Evolutionary conservation across 129 eudicot genomes (phyloP).

Genomic region (Apium graveolens): DNA sequence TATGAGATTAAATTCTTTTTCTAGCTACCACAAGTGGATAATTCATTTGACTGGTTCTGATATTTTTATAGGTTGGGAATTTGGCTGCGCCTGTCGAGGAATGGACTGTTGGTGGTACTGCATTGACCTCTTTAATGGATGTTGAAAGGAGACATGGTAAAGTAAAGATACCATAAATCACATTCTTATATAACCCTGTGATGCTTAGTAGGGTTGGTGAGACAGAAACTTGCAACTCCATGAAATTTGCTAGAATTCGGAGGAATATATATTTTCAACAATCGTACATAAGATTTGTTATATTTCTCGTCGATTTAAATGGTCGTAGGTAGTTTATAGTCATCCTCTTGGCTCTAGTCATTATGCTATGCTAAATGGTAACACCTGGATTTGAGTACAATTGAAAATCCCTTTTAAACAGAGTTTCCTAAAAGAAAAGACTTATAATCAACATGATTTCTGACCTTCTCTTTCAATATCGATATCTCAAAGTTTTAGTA

Average conservation of each 20-base stretch:
- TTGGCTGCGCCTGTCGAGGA: slow-evolving; percentile 94
- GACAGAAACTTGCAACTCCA: background rate
- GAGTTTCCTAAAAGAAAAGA: no score
- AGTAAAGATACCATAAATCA: slow-evolving; percentile 22
- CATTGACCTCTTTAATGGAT: slow-evolving; percentile 89
- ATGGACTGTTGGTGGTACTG: slow-evolving; percentile 99
- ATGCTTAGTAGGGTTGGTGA: background rate
- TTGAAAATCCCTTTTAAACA: no score
- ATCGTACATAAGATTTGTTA: no score
- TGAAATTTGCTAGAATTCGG: background rate
- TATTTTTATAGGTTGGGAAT: slow-evolving; percentile 61
- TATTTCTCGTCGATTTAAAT: no score
- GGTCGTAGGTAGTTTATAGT: no score
- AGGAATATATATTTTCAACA: no score
- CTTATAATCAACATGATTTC: no score
- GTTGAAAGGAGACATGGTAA: slow-evolving; percentile 99
- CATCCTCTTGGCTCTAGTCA: no score
- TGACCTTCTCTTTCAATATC: background rate
- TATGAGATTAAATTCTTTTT: background rate
- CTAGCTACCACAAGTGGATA: background rate
- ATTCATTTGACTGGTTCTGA: background rate
- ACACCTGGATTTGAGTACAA: no score
- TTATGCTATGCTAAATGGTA: no score
- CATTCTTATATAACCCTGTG: background rate
- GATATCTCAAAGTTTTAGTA: no score